phyloP scores from a whole-genome alignment of 495 filamentous ascomycete species.

The Poronia punctata region DNA sequence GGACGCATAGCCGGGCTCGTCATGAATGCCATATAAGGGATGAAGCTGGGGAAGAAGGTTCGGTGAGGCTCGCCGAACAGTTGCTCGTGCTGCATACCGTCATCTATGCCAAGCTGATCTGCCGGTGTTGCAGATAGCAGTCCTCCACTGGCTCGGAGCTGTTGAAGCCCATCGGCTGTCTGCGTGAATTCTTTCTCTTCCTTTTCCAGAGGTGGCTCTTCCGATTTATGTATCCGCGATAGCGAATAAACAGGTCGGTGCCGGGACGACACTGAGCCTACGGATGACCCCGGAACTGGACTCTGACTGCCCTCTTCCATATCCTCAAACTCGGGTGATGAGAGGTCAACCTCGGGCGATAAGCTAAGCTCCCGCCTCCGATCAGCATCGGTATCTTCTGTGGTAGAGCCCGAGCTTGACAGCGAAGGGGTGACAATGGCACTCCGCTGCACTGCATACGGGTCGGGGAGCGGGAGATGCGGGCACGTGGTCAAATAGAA shows the following conservation, averaged over 20 bases:
- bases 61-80: slow-evolving; percentile 45
- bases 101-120: slow-evolving; percentile 44
- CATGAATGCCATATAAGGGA: slow-evolving; percentile 28
- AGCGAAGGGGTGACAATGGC: slow-evolving; percentile 77
- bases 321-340: slow-evolving; percentile 78
- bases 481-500: slow-evolving; percentile 85
- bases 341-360: slow-evolving; percentile 89
- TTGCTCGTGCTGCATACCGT: slow-evolving; percentile 40
- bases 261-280: slow-evolving; percentile 51
- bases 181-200: slow-evolving; percentile 97
- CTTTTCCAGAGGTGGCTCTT: slow-evolving; percentile 82
- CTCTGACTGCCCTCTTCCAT: slow-evolving; percentile 54
- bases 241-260: slow-evolving; percentile 29
- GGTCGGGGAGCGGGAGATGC: slow-evolving; percentile 75
- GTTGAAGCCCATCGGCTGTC: slow-evolving; percentile 80
- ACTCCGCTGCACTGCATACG: slow-evolving; percentile 46
- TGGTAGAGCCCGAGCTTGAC: slow-evolving; percentile 60
- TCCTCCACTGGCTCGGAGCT: slow-evolving; percentile 55
- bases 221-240: slow-evolving; percentile 60
- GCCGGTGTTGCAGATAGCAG: slow-evolving; percentile 34
- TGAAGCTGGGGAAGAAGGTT: slow-evolving; percentile 22
- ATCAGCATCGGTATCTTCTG: slow-evolving; percentile 65
- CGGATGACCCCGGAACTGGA: slow-evolving; percentile 47
- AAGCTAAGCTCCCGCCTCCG: slow-evolving; percentile 71
- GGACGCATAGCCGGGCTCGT: slow-evolving; percentile 40